Percentiles rank a stretch among this genome's conserved stretches.
Evolutionary conservation across 140 eudicot species (phyloP).

Genomic region (Oenanthe javanica): DNA sequence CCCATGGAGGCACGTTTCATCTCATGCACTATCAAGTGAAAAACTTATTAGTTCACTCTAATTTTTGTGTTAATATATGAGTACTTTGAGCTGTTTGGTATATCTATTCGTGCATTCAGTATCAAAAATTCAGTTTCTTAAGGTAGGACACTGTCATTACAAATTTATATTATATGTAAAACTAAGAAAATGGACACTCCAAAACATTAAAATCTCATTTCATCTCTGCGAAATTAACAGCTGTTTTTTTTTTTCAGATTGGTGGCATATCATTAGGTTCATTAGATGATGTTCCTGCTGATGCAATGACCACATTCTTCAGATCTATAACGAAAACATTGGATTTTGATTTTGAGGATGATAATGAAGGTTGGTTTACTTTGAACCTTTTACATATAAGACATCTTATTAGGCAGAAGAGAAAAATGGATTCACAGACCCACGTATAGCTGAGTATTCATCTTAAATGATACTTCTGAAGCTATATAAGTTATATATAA

Average conservation of each 20-base stretch:
- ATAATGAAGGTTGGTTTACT: conserved; percentile 71
- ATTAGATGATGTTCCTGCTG: conserved; percentile 85
- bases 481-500: no score
- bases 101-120: neutral
- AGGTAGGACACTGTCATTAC: neutral
- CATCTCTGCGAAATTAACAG: neutral
- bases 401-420: neutral
- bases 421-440: neutral
- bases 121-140: neutral
- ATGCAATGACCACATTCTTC: conserved; percentile 67
- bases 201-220: neutral
- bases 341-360: conserved; percentile 96
- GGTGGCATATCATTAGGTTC: conserved; percentile 76
- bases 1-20: neutral
- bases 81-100: neutral
- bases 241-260: conserved; percentile 32
- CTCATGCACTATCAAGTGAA: no score
- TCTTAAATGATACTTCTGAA: neutral
- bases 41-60: neutral
- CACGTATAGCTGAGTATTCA: neutral
- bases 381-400: neutral
- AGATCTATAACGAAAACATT: conserved; percentile 71
- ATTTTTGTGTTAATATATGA: neutral
- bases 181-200: neutral
- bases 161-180: neutral